Base-by-base conservation (phyloP, 805 yeast genomes). In the Yarrowia deformans region DNA sequence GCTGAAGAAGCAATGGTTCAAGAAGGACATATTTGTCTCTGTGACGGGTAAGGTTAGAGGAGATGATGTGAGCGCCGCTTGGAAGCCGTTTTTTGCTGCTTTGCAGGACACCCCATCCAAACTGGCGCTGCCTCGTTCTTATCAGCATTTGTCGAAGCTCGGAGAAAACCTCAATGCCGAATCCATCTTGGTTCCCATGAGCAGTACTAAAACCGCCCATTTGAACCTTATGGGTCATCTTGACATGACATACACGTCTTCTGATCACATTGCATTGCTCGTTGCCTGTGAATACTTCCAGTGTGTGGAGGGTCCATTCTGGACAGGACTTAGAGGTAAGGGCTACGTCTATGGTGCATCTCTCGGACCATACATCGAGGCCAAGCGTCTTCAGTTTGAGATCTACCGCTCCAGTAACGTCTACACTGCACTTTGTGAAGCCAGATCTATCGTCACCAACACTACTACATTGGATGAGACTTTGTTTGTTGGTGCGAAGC, bases 291-390 rank as follows among this genome's bases (percentile, higher is more conserved):
- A 90, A 69, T 90, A 88, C 74, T 81, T 95, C 69, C 90, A 89
- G 72, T 90, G 92, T 45, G 92, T 91, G 19, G 99, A 95, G 77
- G 99, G 99, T 2, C 99, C 98, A 43, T 89, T 94, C 72, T 94
- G 98, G 98, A 85, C 91, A 74, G 97, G 96, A 69, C 90, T 95
- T 42, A 86, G 99, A 79, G 99, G 99, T 49, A 84, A 93, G 0
- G 99, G 99, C 2, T 81, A 91, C 52, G 98, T 98, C 0, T 95
- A 95, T 77, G 98, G 97, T 46, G 95, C 94, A 1, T 82, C 81
- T 68, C 82, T 91, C 73, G 75, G 82, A 54, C 82, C 86, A 60
- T 83, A 84, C 71, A 75, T 85, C 13, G 97, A 92, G 72, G 79
- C 85, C 49, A 94, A 96, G 3, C 85, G 83, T 67, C 78, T 94